phyloP scores from a whole-genome alignment of 1,284 basidiomycete genomes.

The Porphyrellus sp. region DNA sequence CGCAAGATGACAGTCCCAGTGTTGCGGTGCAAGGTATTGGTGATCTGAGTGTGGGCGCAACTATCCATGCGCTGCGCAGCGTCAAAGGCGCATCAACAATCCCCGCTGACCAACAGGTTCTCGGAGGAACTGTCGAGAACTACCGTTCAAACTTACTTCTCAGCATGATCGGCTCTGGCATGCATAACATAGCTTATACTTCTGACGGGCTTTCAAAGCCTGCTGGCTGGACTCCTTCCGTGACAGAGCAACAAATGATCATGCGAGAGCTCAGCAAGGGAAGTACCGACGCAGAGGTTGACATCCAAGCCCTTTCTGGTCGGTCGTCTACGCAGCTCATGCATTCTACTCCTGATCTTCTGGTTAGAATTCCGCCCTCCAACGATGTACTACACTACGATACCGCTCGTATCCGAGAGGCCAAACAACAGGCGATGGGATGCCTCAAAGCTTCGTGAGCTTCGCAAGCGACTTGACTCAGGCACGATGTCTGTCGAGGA shows the following conservation, averaged over 20 bases:
- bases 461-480: constrained; percentile 81
- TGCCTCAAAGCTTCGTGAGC: constrained; percentile 89
- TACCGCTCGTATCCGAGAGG: constrained; percentile 82
- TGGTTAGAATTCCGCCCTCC: constrained; percentile 76
- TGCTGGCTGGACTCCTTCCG: constrained; percentile 61
- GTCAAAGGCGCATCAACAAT: constrained; percentile 86
- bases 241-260: constrained; percentile 92
- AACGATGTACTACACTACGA: constrained; percentile 91
- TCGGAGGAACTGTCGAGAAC: constrained; percentile 88
- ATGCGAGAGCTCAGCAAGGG: constrained; percentile 88
- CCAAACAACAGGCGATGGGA: constrained; percentile 87
- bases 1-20: constrained; percentile 58
- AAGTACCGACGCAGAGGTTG: constrained; percentile 72
- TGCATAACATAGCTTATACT: constrained; percentile 57
- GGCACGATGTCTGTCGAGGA: constrained; percentile 83
- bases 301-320: constrained; percentile 84
- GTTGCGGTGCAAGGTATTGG: constrained; percentile 75
- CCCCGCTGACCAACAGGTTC: constrained; percentile 87
- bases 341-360: constrained; percentile 8
- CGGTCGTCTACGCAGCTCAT: constrained; percentile 30
- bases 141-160: constrained; percentile 89
- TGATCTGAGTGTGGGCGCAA: constrained; percentile 77
- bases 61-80: constrained; percentile 78
- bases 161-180: constrained; percentile 86
- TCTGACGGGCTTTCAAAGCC: constrained; percentile 56